Evolutionary conservation across 2,329 filamentous ascomycete genomes (phyloP).

Genomic region (Exserohilum turcica): DNA sequence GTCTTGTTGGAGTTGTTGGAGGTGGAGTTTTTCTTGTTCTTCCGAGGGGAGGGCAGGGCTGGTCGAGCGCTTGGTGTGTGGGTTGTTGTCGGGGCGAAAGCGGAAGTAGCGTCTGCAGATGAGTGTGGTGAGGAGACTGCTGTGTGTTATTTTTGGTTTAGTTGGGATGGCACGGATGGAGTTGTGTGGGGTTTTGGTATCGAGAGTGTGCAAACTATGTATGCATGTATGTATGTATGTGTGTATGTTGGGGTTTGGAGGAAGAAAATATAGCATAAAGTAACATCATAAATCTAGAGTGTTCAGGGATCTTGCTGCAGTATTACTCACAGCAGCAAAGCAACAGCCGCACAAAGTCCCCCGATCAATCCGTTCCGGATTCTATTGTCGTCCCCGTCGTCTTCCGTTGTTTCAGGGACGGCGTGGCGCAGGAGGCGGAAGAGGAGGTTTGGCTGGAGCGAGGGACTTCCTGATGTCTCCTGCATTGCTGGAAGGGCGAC

Average conservation of each 20-base stretch:
- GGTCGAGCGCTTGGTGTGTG: background rate
- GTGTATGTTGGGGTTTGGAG: background rate
- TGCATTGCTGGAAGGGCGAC: background rate
- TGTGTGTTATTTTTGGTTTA: background rate
- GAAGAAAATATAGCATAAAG: background rate
- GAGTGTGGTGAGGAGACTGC: conserved; percentile 1
- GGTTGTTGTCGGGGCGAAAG: background rate
- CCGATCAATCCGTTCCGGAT: conserved; percentile 1
- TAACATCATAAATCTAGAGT: background rate
- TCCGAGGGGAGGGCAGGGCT: too few relatives aligned
- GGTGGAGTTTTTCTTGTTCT: too few relatives aligned
- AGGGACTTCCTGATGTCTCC: conserved; percentile 4
- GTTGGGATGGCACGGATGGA: background rate
- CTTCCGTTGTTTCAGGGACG: background rate
- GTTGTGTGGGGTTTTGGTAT: background rate
- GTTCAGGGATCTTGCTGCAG: background rate
- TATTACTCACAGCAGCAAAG: conserved; percentile 12
- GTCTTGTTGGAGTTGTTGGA: too few relatives aligned
- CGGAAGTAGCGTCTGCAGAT: conserved; percentile 1
- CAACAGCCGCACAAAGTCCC: conserved; percentile 2
- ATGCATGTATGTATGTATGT: too few relatives aligned
- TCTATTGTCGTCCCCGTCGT: background rate
- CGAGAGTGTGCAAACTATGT: too few relatives aligned
- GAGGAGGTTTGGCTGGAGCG: background rate
- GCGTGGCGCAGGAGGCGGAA: background rate